Percentiles rank a stretch among this genome's conserved stretches.
phyloP scores from a whole-genome alignment of 1,284 basidiomycete genomes.

The Phenoliferia sp. region DNA sequence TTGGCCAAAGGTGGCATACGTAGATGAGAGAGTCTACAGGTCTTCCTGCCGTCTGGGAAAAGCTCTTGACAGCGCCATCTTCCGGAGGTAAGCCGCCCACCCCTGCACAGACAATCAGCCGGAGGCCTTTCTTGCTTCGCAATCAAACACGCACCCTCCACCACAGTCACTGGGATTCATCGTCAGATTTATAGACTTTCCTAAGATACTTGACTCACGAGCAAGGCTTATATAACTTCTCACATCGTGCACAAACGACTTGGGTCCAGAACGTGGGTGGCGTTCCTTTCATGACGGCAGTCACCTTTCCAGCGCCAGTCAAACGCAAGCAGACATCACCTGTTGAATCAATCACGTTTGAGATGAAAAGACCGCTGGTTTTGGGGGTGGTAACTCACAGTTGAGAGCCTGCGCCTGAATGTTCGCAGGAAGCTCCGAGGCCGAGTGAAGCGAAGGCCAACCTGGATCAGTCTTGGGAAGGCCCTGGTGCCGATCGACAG shows the following conservation, averaged over 20 bases:
- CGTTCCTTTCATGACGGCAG: not conserved
- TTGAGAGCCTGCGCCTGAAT: not conserved
- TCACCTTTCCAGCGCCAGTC: slow-evolving; percentile 7
- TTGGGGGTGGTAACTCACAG: not conserved
- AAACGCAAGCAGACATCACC: slow-evolving; percentile 17
- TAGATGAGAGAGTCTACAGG: slow-evolving; percentile 16
- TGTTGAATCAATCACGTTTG: not conserved
- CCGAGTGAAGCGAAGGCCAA: not conserved
- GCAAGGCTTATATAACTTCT: slow-evolving; percentile 13
- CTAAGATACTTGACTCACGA: no score
- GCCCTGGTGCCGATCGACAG: slow-evolving; percentile 9
- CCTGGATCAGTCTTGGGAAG: not conserved
- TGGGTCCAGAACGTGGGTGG: slow-evolving; percentile 11
- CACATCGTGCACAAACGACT: slow-evolving; percentile 17
- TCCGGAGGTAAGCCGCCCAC: not conserved
- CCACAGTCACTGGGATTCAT: slow-evolving; percentile 25
- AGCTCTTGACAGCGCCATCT: slow-evolving; percentile 18
- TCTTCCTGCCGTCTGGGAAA: slow-evolving; percentile 13
- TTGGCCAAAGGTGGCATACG: slow-evolving; percentile 17
- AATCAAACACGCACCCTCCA: slow-evolving; percentile 19
- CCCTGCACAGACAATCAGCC: not conserved
- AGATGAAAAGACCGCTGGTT: not conserved
- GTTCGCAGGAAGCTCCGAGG: not conserved
- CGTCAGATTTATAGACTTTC: no score
- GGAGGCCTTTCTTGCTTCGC: slow-evolving; percentile 7